Evolutionary conservation across 2,329 filamentous ascomycete genomes (phyloP), one percentile per base, ranked within the genome.

Genomic region (Lachnellula occidentalis): DNA sequence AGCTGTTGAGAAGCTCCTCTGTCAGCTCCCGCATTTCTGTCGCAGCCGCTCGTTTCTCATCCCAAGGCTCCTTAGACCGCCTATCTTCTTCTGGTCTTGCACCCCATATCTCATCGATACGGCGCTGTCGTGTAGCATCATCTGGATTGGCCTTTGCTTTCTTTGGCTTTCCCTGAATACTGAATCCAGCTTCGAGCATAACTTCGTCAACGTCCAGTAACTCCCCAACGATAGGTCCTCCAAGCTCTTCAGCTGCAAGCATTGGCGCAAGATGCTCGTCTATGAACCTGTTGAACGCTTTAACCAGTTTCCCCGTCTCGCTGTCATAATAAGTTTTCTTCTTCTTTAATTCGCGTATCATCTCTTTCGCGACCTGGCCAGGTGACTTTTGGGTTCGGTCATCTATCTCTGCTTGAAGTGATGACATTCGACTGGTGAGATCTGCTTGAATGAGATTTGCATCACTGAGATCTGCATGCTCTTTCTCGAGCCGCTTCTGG

Each of bases 241-340:
- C 90, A 1, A 92, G 77, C 65, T 91, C 88, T 72, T 95, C 90
- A 1, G 88, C 88, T 6, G 89, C 90, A 43, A 95, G 76, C 82
- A 92, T 88, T 3, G 80, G 72, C 1, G 87, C 87, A 1, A 95
- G 77, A 41, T 82, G 79, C 43, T 82, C 74, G 58, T 88, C 81
- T 54, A 92, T 85, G 65, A 95, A 95, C 15, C 73, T 74, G 59
- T 86, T 81, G 53, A 95, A 77, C 0, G 81, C 77, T 54, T 78
- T 79, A 53, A 87, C 79, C 15, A 94, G 73, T 42, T 73, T 76
- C 1, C 75, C 73, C 1, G 84, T 86, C 60, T 86, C 80, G 50
- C 69, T 73, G 54, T 86, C 80, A 64, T 90, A 86, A 41, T 72
- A 67, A 48, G 73, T 74, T 66, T 83, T 85, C 64, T 81, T 81